phyloP scores from a whole-genome alignment of 768 basidiomycete genomes.

The Hygrophorus russula region DNA sequence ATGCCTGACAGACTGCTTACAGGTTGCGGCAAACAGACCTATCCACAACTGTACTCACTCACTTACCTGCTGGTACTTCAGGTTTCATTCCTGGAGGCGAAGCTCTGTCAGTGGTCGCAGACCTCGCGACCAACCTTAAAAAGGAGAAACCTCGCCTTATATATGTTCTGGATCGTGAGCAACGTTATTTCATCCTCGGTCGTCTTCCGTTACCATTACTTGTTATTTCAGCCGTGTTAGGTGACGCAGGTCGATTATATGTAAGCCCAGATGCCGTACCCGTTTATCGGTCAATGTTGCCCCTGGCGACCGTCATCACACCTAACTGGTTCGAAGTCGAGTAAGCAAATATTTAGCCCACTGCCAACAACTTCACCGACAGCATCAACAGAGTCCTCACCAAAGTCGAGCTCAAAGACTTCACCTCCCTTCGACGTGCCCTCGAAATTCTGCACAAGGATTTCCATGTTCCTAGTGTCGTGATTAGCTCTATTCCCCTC shows the following conservation, averaged over 20 bases:
- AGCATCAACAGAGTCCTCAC: conserved; percentile 56
- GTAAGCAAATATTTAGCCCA: conserved; percentile 34
- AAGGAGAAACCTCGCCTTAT: conserved; percentile 46
- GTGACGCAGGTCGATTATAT: conserved; percentile 83
- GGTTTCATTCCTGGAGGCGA: conserved; percentile 87
- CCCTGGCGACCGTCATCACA: conserved; percentile 86
- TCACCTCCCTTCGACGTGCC: conserved; percentile 54
- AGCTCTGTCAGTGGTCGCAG: conserved; percentile 54
- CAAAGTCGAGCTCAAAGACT: conserved; percentile 52
- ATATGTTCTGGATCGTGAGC: conserved; percentile 89
- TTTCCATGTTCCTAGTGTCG: conserved; percentile 74
- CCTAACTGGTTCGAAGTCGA: conserved; percentile 99
- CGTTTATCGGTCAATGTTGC: conserved; percentile 68
- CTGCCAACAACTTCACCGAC: conserved; percentile 11
- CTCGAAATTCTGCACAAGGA: conserved; percentile 65
- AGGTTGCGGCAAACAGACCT: conserved; percentile 27
- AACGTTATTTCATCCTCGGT: neutral
- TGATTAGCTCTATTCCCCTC: conserved; percentile 84
- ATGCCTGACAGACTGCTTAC: conserved; percentile 68
- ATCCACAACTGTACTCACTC: neutral
- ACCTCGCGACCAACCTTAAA: conserved; percentile 52
- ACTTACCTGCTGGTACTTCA: conserved; percentile 13
- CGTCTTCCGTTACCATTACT: neutral
- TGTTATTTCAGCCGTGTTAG: conserved; percentile 67
- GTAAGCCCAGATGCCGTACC: conserved; percentile 82